Evolutionary conservation across 192 early-diverging fungal genomes (phyloP).

Genomic region (Coemansia reversa): DNA sequence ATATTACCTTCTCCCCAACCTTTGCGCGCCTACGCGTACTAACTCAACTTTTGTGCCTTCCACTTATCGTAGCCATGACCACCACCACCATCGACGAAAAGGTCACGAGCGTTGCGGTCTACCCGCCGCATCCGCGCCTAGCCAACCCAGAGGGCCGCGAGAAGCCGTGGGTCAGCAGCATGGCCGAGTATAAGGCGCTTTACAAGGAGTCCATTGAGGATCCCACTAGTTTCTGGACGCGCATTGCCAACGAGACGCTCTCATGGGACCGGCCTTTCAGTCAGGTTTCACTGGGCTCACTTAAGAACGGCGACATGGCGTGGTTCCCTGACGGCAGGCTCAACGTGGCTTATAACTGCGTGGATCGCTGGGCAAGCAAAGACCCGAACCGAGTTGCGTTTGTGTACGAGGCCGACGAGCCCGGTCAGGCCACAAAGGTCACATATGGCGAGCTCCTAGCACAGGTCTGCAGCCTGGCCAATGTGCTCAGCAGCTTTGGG

Average conservation of each 20-base stretch:
- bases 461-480: slow-evolving; percentile 83
- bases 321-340: slow-evolving; percentile 93
- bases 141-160: slow-evolving; percentile 52
- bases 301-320: slow-evolving; percentile 82
- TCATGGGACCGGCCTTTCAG: slow-evolving; percentile 81
- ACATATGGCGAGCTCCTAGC: slow-evolving; percentile 82
- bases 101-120: slow-evolving; percentile 21
- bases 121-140: slow-evolving; percentile 65
- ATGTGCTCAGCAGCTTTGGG: slow-evolving; percentile 78
- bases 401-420: slow-evolving; percentile 89
- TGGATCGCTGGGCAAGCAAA: slow-evolving; percentile 84
- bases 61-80: slow-evolving; percentile 20
- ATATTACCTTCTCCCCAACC: neutral
- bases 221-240: slow-evolving; percentile 82
- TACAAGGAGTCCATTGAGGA: slow-evolving; percentile 78
- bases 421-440: slow-evolving; percentile 71
- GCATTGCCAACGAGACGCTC: slow-evolving; percentile 77
- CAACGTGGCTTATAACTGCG: slow-evolving; percentile 95
- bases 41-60: neutral
- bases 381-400: slow-evolving; percentile 80
- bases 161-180: slow-evolving; percentile 69
- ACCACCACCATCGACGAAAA: slow-evolving; percentile 32
- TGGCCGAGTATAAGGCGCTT: slow-evolving; percentile 77
- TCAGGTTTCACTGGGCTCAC: slow-evolving; percentile 67
- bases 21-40: slow-evolving; percentile 4